phyloP scores from a whole-genome alignment of 208 protist species.

The Crithidia expoeki region DNA sequence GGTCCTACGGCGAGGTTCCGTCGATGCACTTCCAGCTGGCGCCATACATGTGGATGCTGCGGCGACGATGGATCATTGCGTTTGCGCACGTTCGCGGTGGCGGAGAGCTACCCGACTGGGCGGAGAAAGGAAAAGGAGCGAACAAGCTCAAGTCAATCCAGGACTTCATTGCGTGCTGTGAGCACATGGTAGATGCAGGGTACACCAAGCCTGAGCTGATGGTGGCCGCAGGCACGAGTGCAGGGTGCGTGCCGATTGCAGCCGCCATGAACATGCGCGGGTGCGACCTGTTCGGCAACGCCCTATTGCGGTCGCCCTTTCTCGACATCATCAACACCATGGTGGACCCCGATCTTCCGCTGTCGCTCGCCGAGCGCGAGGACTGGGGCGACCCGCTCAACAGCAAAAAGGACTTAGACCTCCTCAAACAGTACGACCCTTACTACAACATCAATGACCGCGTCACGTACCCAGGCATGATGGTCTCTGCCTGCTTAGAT shows the following conservation, averaged over 20 bases:
- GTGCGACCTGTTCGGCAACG: slow-evolving; percentile 85
- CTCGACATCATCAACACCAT: slow-evolving; percentile 95
- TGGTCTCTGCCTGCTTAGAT: slow-evolving; percentile 89
- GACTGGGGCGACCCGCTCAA: slow-evolving; percentile 95
- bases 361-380: slow-evolving; percentile 91
- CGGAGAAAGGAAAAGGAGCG: slow-evolving; percentile 70
- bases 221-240: slow-evolving; percentile 90
- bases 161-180: slow-evolving; percentile 93
- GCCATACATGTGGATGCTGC: slow-evolving; percentile 94
- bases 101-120: slow-evolving; percentile 89
- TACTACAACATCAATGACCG: slow-evolving; percentile 93
- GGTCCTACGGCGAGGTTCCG: slow-evolving; percentile 89
- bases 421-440: slow-evolving; percentile 81
- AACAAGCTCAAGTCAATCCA: slow-evolving; percentile 91
- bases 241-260: slow-evolving; percentile 94
- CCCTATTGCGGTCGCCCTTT: slow-evolving; percentile 90
- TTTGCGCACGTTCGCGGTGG: slow-evolving; percentile 95
- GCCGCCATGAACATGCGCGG: slow-evolving; percentile 92
- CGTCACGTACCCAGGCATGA: slow-evolving; percentile 90
- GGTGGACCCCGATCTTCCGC: slow-evolving; percentile 87
- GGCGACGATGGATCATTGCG: slow-evolving; percentile 86
- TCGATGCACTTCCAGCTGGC: slow-evolving; percentile 93
- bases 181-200: slow-evolving; percentile 90
- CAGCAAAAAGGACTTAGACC: slow-evolving; percentile 59
- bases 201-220: slow-evolving; percentile 89